Evolutionary conservation across 768 basidiomycete genomes (phyloP).

Genomic region (Tricholoma hemisulphureum): DNA sequence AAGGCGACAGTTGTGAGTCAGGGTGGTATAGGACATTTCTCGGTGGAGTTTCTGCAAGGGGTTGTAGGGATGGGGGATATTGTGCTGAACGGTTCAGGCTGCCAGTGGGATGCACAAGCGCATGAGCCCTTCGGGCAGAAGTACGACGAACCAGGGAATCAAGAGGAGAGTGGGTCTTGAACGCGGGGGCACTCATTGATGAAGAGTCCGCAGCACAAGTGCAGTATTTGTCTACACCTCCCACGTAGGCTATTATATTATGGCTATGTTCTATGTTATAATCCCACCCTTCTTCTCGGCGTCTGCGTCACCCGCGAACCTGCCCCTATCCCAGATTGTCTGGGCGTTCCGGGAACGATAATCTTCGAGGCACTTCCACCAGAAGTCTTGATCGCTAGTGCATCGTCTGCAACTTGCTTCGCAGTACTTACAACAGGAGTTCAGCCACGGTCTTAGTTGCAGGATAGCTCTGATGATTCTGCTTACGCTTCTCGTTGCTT

Average conservation of each 20-base stretch:
- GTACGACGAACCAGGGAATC: constrained; percentile 54
- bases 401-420: constrained; percentile 61
- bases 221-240: too few relatives aligned
- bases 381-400: constrained; percentile 51
- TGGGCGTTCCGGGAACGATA: constrained; percentile 78
- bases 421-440: constrained; percentile 45
- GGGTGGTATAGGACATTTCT: constrained; percentile 4
- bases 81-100: constrained; percentile 6
- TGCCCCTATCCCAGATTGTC: constrained; percentile 65
- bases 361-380: constrained; percentile 58
- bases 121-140: constrained; percentile 42
- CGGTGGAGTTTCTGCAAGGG: constrained; percentile 4
- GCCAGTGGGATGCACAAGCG: constrained; percentile 1
- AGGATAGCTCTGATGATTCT: constrained; percentile 7
- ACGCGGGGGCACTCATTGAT: constrained; percentile 18
- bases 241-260: too few relatives aligned
- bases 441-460: constrained; percentile 5
- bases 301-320: constrained; percentile 68
- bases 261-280: too few relatives aligned
- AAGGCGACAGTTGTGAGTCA: constrained; percentile 18
- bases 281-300: constrained; percentile 69
- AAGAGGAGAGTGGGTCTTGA: constrained; percentile 48
- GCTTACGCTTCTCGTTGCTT: constrained; percentile 74
- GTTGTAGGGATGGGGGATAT: constrained; percentile 6
- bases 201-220: too few relatives aligned